These are phyloP conservation scores for Golubevia sp. DNA, from an alignment of 1,284 basidiomycete species.

Conservation along the genomic window DNA sequence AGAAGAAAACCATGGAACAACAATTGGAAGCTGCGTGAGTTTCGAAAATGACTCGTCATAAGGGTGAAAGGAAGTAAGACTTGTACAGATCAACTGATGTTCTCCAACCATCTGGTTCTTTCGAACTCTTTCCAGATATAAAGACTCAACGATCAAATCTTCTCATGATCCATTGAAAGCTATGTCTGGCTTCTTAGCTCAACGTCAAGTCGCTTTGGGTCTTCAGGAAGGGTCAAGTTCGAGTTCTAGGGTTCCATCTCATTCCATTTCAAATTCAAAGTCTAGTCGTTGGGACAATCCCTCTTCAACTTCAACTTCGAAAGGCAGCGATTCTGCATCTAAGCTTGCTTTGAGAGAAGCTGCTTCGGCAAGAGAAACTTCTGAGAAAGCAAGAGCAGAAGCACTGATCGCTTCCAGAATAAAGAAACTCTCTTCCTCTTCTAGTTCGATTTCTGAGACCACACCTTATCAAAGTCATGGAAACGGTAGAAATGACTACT, in stretches of 20 bases:
- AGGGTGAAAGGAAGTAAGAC: too few species aligned
- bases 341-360: background rate
- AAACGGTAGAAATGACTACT: conserved; percentile 5
- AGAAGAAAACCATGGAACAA: conserved; percentile 31
- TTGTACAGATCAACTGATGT: too few species aligned
- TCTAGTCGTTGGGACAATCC: background rate
- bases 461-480: background rate
- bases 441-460: background rate
- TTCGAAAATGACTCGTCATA: too few species aligned
- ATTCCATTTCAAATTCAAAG: background rate
- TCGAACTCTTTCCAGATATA: conserved; percentile 6
- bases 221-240: background rate
- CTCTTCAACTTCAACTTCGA: background rate
- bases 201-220: conserved; percentile 17
- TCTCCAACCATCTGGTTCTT: background rate
- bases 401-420: background rate
- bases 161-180: conserved; percentile 39
- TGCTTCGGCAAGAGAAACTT: background rate
- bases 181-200: conserved; percentile 22
- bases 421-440: background rate
- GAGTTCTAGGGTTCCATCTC: background rate
- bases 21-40: conserved; percentile 23
- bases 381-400: conserved; percentile 4
- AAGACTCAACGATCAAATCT: conserved; percentile 27
- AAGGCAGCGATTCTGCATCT: background rate